These are phyloP conservation scores for Filobasidium floriforme DNA, from an alignment of 768 basidiomycete species.

Conservation along the genomic window DNA sequence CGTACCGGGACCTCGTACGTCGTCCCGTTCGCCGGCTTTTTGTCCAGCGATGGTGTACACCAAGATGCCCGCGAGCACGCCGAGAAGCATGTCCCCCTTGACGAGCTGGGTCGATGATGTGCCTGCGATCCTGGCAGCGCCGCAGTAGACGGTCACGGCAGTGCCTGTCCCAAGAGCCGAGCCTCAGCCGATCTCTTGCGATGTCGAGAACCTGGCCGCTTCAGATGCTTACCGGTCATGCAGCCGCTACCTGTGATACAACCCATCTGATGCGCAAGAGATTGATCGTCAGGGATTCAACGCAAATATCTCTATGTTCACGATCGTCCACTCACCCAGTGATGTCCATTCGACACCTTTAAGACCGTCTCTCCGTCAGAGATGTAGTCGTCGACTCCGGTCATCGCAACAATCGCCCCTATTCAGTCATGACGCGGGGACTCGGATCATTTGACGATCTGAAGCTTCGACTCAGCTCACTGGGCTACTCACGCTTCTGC, in stretches of 20 bases:
- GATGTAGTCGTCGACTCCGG: slow-evolving; percentile 71
- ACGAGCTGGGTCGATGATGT: slow-evolving; percentile 49
- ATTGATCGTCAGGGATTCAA: background rate
- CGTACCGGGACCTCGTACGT: slow-evolving; percentile 58
- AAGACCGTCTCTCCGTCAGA: slow-evolving; percentile 69
- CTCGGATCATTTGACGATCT: background rate
- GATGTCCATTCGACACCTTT: slow-evolving; percentile 66
- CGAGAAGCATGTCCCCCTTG: slow-evolving; percentile 69
- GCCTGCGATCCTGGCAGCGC: slow-evolving; percentile 52
- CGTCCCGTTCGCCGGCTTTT: slow-evolving; percentile 50
- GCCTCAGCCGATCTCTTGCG: slow-evolving; percentile 6
- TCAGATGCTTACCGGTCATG: slow-evolving; percentile 47
- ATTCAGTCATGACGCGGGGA: background rate
- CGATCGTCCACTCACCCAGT: slow-evolving; percentile 28
- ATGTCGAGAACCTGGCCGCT: too few species aligned
- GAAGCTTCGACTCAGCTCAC: background rate
- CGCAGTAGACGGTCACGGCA: slow-evolving; percentile 70
- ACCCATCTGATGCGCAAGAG: slow-evolving; percentile 51
- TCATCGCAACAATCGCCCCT: slow-evolving; percentile 76
- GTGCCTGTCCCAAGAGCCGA: slow-evolving; percentile 51
- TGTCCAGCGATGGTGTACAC: slow-evolving; percentile 60
- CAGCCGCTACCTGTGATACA: slow-evolving; percentile 87
- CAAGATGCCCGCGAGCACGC: slow-evolving; percentile 62
- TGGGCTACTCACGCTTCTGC: slow-evolving; percentile 59
- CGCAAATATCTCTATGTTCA: too few species aligned